These are phyloP conservation scores for Yamadazyma olivae DNA, from an alignment of 805 yeast genomes.

Conservation along the genomic window DNA sequence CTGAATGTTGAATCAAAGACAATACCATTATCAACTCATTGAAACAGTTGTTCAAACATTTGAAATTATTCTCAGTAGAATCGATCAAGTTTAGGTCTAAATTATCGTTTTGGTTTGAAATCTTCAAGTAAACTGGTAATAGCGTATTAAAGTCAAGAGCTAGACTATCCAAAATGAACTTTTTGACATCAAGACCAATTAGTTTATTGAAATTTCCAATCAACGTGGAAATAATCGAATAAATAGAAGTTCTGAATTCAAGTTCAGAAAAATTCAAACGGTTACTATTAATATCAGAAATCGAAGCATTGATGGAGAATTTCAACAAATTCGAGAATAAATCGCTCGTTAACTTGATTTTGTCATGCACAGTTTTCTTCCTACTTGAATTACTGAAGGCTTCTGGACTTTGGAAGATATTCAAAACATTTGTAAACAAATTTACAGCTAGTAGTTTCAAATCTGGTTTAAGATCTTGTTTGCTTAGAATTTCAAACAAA, in stretches of 20 bases:
- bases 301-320: conserved; percentile 10
- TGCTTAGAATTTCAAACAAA: conserved; percentile 32
- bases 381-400: conserved; percentile 38
- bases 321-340: conserved; percentile 18
- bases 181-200: conserved; percentile 17
- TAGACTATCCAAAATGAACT: conserved; percentile 12
- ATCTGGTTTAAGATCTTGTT: conserved; percentile 36
- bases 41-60: conserved; percentile 5
- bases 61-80: conserved; percentile 11
- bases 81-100: conserved; percentile 3
- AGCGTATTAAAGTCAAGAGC: conserved; percentile 22
- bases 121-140: conserved; percentile 5
- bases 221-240: conserved; percentile 21
- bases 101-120: conserved; percentile 5
- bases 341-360: conserved; percentile 15
- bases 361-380: conserved; percentile 29
- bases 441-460: conserved; percentile 37
- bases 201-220: conserved; percentile 27
- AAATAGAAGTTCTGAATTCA: conserved; percentile 21
- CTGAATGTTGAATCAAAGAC: conserved; percentile 22
- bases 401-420: conserved; percentile 52
- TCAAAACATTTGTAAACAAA: conserved; percentile 51
- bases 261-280: conserved; percentile 10
- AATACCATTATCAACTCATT: conserved; percentile 9
- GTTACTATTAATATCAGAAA: background rate